Base-by-base conservation (phyloP, 2,329 filamentous ascomycete species). In the Neonectria sp. region DNA sequence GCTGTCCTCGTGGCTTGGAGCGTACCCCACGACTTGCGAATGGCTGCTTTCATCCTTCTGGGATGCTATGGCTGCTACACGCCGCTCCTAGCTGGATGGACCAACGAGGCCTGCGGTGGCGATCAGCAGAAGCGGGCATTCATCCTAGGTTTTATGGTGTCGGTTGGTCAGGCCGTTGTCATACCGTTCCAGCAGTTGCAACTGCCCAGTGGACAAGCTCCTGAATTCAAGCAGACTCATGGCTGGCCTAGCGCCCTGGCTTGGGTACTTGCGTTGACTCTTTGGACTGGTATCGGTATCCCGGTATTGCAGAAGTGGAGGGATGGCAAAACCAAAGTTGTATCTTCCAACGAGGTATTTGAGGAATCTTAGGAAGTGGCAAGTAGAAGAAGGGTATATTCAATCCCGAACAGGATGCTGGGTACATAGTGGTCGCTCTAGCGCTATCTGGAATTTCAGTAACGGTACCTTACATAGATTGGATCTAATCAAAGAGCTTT, bases 101-200 rank as follows among this genome's bases (percentile, higher is more conserved):
- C 77, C 1, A 83, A 84, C 65, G 79, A 81, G 64, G 72, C 79
- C 1, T 83, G 82, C 55, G 82, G 80, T 2, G 80, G 80, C 4
- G 82, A 84, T 57, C 79, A 83, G 63, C 82, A 84, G 71, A 81
- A 83, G 65, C 79, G 82, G 8, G 82, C 80, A 0, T 83, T 84
- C 51, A 73, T 82, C 11, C 71, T 84, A 3, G 81, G 79, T 4
- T 79, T 82, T 64, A 82, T 82, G 77, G 77, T 78, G 0, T 79
- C 79, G 1, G 78, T 81, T 7, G 81, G 80, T 9, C 73, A 76
- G 12, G 81, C 81, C 5, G 78, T 81, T 0, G 75, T 79, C 3
- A 81, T 82, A 33, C 81, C 80, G 2, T 82, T 81, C 60, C 81
- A 83, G 68, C 81, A 82, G 66, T 58, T 77, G 13, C 80, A 81